Percentiles rank a stretch among this genome's conserved stretches.
phyloP scores from a whole-genome alignment of 495 filamentous ascomycete species.

The Neurospora sp. region DNA sequence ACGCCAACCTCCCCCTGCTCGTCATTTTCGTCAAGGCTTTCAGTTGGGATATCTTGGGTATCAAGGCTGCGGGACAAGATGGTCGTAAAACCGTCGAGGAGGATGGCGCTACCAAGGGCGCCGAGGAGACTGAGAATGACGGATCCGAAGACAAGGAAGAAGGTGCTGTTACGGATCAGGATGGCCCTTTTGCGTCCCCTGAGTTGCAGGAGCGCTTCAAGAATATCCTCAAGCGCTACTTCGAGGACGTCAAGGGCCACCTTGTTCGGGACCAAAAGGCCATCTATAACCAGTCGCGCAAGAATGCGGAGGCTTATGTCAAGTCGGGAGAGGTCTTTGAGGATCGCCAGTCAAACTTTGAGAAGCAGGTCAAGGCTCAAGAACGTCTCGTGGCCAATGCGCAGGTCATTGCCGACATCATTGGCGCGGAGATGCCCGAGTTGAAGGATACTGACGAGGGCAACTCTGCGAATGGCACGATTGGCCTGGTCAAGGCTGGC shows the following conservation, averaged over 20 bases:
- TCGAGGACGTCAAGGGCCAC: conserved; percentile 87
- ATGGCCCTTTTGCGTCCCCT: conserved; percentile 60
- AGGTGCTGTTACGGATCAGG: conserved; percentile 36
- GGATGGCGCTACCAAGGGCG: conserved; percentile 59
- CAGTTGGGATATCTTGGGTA: conserved; percentile 87
- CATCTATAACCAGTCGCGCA: conserved; percentile 69
- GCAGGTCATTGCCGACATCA: conserved; percentile 76
- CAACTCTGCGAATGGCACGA: conserved; percentile 56
- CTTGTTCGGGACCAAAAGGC: conserved; percentile 83
- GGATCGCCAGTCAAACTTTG: conserved; percentile 90
- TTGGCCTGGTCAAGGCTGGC: conserved; percentile 87
- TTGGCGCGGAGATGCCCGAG: conserved; percentile 93
- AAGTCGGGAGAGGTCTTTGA: conserved; percentile 99
- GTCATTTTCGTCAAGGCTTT: conserved; percentile 95
- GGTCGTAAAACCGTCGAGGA: conserved; percentile 76
- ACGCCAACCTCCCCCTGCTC: conserved; percentile 79
- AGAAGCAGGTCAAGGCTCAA: conserved; percentile 82
- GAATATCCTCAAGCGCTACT: conserved; percentile 80
- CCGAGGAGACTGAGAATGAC: conserved; percentile 38
- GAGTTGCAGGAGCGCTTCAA: conserved; percentile 80
- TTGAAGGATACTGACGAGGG: conserved; percentile 72
- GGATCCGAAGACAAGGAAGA: conserved; percentile 38
- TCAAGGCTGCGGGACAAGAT: conserved; percentile 57
- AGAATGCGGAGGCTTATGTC: conserved; percentile 96
- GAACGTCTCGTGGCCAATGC: conserved; percentile 87